Conservation (phyloP, 2,329 filamentous ascomycete genomes). For the Paraphoma sp. region DNA sequence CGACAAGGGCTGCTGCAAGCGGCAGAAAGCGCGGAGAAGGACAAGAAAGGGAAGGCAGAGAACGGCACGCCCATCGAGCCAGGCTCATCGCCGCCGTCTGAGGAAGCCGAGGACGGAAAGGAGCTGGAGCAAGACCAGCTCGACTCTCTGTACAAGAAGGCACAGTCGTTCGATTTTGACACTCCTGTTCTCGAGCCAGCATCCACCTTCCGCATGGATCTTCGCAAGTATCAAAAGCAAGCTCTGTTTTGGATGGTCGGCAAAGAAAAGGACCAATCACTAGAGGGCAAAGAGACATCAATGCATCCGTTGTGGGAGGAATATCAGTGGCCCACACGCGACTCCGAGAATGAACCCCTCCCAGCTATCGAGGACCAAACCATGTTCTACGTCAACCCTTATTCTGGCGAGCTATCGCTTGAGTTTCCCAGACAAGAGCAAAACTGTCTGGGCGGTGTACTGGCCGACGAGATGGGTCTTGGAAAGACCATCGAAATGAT, state of each 20-base stretch:
- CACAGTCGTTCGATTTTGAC: slow-evolving; percentile 93
- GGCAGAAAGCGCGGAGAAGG: slow-evolving; percentile 83
- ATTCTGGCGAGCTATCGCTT: slow-evolving; percentile 90
- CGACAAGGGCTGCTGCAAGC: slow-evolving; percentile 84
- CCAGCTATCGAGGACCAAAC: slow-evolving; percentile 69
- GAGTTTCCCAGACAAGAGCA: slow-evolving; percentile 94
- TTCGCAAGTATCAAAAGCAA: slow-evolving; percentile 95
- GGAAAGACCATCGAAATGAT: slow-evolving; percentile 99
- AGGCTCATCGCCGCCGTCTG: slow-evolving; percentile 63
- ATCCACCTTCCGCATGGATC: slow-evolving; percentile 78
- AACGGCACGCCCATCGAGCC: slow-evolving; percentile 55
- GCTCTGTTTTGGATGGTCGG: slow-evolving; percentile 95
- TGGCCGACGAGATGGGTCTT: slow-evolving; percentile 97
- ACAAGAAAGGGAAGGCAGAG: slow-evolving; percentile 54
- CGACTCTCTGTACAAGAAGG: slow-evolving; percentile 91
- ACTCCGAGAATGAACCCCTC: slow-evolving; percentile 81
- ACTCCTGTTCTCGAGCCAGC: slow-evolving; percentile 87
- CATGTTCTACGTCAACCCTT: slow-evolving; percentile 94
- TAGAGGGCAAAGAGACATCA: slow-evolving; percentile 71
- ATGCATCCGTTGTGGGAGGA: slow-evolving; percentile 99
- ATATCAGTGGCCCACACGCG: slow-evolving; percentile 86
- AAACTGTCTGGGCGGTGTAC: slow-evolving; percentile 88
- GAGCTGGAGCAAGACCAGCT: slow-evolving; percentile 96
- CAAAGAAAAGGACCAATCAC: slow-evolving; percentile 83
- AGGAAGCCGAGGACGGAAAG: slow-evolving; percentile 79